Evolutionary conservation across 139 green algal genomes (phyloP).

Genomic region (Yamagishiella unicocca): DNA sequence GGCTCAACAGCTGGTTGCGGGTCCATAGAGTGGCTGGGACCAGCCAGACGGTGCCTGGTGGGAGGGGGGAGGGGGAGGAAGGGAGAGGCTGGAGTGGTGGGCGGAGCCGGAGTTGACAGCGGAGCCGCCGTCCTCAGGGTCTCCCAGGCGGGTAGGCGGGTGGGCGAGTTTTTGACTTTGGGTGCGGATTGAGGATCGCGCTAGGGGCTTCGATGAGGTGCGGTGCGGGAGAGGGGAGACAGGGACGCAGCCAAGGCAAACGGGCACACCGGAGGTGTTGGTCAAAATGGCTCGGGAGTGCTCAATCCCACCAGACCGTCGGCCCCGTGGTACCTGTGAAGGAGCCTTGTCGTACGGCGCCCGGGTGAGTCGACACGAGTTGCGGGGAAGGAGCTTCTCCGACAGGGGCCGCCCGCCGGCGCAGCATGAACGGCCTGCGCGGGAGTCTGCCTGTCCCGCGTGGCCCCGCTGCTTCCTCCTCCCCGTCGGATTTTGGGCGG

Average conservation of each 20-base stretch:
- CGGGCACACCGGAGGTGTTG: too few relatives aligned
- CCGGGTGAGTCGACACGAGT: not conserved
- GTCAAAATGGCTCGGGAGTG: too few relatives aligned
- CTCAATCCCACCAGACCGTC: too few relatives aligned
- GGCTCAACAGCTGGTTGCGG: not conserved
- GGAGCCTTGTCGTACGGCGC: not conserved
- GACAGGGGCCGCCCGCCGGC: not conserved
- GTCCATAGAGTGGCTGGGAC: constrained; percentile 33
- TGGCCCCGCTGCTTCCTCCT: not conserved
- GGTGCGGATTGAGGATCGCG: too few relatives aligned
- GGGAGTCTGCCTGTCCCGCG: too few relatives aligned
- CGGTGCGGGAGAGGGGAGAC: too few relatives aligned
- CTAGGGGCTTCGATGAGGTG: too few relatives aligned
- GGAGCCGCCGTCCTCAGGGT: too few relatives aligned
- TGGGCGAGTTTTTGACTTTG: too few relatives aligned
- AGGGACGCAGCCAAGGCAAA: too few relatives aligned
- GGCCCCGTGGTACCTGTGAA: not conserved
- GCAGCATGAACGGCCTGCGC: constrained; percentile 7
- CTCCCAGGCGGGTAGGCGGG: too few relatives aligned
- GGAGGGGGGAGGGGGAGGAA: not conserved
- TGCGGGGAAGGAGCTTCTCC: not conserved
- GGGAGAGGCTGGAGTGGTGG: not conserved
- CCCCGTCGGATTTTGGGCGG: not conserved
- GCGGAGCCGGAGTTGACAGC: too few relatives aligned
- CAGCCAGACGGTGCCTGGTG: constrained; percentile 4